Base-by-base conservation (phyloP, 202 grass and related monocot species). In the Sporobolus alterniflorus region DNA sequence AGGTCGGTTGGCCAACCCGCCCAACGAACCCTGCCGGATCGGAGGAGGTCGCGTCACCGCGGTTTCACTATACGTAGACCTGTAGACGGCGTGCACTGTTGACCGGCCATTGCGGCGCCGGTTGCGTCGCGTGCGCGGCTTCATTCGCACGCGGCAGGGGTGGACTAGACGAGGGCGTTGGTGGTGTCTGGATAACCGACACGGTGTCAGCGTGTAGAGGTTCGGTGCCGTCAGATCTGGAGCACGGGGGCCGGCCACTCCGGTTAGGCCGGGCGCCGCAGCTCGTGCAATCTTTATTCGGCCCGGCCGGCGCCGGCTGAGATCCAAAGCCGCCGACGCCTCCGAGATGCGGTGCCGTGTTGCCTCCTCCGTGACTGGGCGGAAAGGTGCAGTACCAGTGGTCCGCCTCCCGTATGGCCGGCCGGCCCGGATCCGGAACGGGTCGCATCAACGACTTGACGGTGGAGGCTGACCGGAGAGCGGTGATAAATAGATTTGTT, bases 281-380 rank as follows among this genome's bases (percentile, higher is more conserved):
- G 42, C 62, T 56, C 31, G 55, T 31, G 62, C 30, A 57, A 22
- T 24, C 21, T 11, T 0, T 59, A 26, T 82, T 85, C 36, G 76
- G 57, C 72, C 47, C 5, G 20, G 21, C n/a, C 1, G 16, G 21
- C 69, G 63, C 77, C 57, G 82, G 46, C 77, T 47, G 30, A 73
- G 47, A 51, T 77, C 10, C 48, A 73, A 85, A 86, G 77, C 72
- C 83, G 73, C 73, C 88, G 48, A 59, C 77, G 77, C 30, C 57
- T 51, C 59, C 39, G 48, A 21, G 3, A 6, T 42, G 48, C 21
- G 82, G 77, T 4, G 56, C 22, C 87, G 7, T 4, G 6, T 0
- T 82, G 88, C 9, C 67, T 36, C 7, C 21, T 28, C 2, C 18
- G 9, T 74, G 88, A 73, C 42, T 21, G 78, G 83, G 33, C 78